Base-by-base conservation (phyloP, 345 rosid genomes). In the Dovyalis caffra region DNA sequence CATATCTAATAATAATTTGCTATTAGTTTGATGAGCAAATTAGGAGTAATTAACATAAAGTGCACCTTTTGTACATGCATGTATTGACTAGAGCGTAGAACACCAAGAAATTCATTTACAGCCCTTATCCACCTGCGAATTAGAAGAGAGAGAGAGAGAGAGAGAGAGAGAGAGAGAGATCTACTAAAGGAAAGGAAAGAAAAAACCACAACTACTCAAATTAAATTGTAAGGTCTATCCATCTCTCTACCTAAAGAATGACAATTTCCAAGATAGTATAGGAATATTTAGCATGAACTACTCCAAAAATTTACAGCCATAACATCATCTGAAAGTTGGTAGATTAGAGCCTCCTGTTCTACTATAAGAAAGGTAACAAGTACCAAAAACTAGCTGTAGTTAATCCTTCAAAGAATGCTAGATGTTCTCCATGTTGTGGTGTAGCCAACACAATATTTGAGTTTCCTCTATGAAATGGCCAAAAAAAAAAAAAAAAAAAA, bases 121-220 rank as follows among this genome's bases (percentile, higher is more conserved):
- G 97, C 97, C 77, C 95, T 86, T 25, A 92, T 95, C 97, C 98
- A 94, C 97, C 97, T 92, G 90, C 81, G 71, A 45, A 35, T 3
- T 16, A 64, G 63, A 72, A 74, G 1, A 66, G 60, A 74, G 53
- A 58, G n/a, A n/a, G n/a, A n/a, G n/a, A n/a, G n/a, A n/a, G n/a
- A n/a, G n/a, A n/a, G n/a, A n/a, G n/a, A n/a, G n/a, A 53, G 40
- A 4, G 21, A 5, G 35, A 6, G 8, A 18, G 35, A 23, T n/a
- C n/a, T n/a, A 31, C 23, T 7, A 53, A 40, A 28, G 25, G 33
- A 61, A n/a, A n/a, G 11, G 4, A n/a, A 25, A 67, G 56, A 6
- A 32, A 38, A 14, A 16, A 23, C 1, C 29, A 37, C 2, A 10
- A 34, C 28, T 34, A 60, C 3, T 20, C 35, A 14, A 3, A 1